Percentiles rank a stretch among this genome's conserved stretches.
These are phyloP conservation scores for Primulina huaijiensis DNA, from an alignment of 257 asterid genomes.

Conservation along the genomic window DNA sequence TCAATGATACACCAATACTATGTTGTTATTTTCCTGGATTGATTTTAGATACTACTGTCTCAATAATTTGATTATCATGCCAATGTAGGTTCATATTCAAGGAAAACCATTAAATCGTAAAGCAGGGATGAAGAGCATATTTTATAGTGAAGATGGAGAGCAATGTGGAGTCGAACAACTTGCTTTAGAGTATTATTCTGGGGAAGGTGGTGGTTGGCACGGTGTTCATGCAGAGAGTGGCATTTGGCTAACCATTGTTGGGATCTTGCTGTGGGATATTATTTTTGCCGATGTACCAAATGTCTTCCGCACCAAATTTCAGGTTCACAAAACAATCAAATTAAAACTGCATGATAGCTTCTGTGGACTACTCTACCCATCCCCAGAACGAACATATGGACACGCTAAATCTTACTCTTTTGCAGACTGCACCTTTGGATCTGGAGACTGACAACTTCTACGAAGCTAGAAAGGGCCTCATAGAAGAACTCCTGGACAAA, in stretches of 20 bases:
- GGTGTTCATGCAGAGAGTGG: constrained; percentile 17
- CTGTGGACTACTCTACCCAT: not conserved
- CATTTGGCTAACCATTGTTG: constrained; percentile 65
- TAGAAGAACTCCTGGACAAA: constrained; percentile 61
- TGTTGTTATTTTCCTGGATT: not conserved
- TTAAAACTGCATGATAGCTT: not conserved
- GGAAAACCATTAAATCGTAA: constrained; percentile 78
- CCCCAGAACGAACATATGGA: not conserved
- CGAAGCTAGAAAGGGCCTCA: constrained; percentile 51
- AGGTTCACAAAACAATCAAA: constrained; percentile 41
- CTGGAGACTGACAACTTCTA: constrained; percentile 81
- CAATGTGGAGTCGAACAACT: constrained; percentile 88
- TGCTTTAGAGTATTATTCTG: constrained; percentile 78
- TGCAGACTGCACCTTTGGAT: constrained; percentile 92
- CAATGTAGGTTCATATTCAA: constrained; percentile 62
- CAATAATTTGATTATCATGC: not conserved
- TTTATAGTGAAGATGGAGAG: constrained; percentile 83
- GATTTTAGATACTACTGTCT: not conserved
- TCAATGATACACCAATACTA: not conserved
- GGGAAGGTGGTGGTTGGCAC: constrained; percentile 7
- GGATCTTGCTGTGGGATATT: constrained; percentile 88
- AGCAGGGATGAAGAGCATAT: constrained; percentile 71
- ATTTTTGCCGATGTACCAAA: constrained; percentile 82
- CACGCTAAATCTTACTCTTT: constrained; percentile 30
- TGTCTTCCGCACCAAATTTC: constrained; percentile 77